A percentile compares a stretch with the other conserved stretches of the same genome.
Conservation (phyloP, 306 rosid species). For the Glycine soja region DNA sequence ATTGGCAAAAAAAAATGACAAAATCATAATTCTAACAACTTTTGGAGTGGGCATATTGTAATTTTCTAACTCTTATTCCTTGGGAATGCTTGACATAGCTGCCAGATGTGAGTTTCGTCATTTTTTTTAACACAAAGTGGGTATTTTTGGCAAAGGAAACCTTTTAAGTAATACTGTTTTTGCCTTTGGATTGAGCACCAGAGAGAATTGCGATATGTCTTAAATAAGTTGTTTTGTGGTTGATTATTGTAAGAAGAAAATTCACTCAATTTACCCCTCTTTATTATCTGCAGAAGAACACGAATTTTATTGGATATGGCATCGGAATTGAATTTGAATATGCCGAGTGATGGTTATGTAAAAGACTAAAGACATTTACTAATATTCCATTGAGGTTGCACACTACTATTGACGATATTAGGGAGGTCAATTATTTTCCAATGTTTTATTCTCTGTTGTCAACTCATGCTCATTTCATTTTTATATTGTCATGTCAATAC, state of each 20-base stretch:
- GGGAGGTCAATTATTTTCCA: slow-evolving; percentile 68
- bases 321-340: slow-evolving; percentile 73
- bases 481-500: not conserved
- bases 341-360: slow-evolving; percentile 81
- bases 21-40: not conserved
- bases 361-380: slow-evolving; percentile 14
- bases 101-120: not conserved
- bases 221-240: slow-evolving; percentile 15
- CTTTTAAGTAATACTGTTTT: not conserved
- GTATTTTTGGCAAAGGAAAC: slow-evolving; percentile 10
- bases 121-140: not conserved
- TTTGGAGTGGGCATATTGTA: not conserved
- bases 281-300: slow-evolving; percentile 60
- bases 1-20: too few species aligned
- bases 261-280: slow-evolving; percentile 16
- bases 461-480: slow-evolving; percentile 7
- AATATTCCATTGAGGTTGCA: too few species aligned
- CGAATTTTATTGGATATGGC: slow-evolving; percentile 90
- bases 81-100: not conserved
- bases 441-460: slow-evolving; percentile 3
- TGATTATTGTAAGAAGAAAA: slow-evolving; percentile 14
- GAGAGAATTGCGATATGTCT: not conserved
- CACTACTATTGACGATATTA: slow-evolving; percentile 65
- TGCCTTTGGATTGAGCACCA: not conserved
- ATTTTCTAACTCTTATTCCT: not conserved